phyloP scores from a whole-genome alignment of 805 yeast genomes.

The Candida taoyuanica region DNA sequence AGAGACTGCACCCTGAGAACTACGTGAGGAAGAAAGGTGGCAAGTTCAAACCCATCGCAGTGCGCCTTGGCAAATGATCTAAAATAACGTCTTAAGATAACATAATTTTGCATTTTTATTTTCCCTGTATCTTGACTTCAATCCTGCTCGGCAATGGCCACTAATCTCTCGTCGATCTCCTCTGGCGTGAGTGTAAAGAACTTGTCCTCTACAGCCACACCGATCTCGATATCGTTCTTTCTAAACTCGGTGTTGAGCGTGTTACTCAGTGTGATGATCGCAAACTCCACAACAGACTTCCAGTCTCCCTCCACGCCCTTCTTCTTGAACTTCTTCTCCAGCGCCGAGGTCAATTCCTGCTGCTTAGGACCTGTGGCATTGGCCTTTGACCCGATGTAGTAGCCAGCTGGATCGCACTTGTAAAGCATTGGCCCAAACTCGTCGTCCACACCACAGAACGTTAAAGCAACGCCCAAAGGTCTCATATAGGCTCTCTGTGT shows the following conservation, averaged over 20 bases:
- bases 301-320: conserved; percentile 73
- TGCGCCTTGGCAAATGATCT: no score
- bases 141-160: conserved; percentile 95
- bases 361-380: conserved; percentile 96
- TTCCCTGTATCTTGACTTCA: no score
- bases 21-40: conserved; percentile 45
- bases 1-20: conserved; percentile 40
- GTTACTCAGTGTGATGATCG: conserved; percentile 79
- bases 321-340: conserved; percentile 87
- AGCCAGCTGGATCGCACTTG: conserved; percentile 98
- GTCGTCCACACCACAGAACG: conserved; percentile 84
- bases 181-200: conserved; percentile 74
- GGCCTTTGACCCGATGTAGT: conserved; percentile 85
- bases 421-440: conserved; percentile 84
- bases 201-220: conserved; percentile 69
- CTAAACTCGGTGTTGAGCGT: conserved; percentile 91
- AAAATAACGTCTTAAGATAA: no score
- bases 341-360: conserved; percentile 85
- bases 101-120: no score
- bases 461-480: conserved; percentile 91
- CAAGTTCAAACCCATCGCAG: conserved; percentile 8
- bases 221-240: conserved; percentile 89
- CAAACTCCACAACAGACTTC: conserved; percentile 86
- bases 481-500: conserved; percentile 99
- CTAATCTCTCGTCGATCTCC: conserved; percentile 90